A percentile compares a stretch with the other conserved stretches of the same genome.
Evolutionary conservation across 2,329 filamentous ascomycete genomes (phyloP).

Genomic region (Diplodia sapinea): DNA sequence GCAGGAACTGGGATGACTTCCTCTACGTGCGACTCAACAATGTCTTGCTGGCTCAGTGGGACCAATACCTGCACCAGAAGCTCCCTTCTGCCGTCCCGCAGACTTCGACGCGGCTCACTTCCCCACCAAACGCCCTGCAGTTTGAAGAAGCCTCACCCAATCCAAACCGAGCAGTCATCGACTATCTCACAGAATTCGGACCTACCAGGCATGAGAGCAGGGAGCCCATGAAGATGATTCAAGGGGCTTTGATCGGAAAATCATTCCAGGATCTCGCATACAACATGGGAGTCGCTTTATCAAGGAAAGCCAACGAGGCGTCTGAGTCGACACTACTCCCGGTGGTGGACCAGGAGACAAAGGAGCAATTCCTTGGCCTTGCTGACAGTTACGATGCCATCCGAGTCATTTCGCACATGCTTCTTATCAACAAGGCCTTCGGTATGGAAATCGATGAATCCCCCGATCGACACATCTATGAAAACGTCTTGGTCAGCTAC

Average conservation of each 20-base stretch:
- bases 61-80: slow-evolving; percentile 64
- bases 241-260: slow-evolving; percentile 74
- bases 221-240: slow-evolving; percentile 74
- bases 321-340: slow-evolving; percentile 11
- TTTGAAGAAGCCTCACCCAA: slow-evolving; percentile 63
- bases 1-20: slow-evolving; percentile 81
- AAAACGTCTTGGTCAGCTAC: slow-evolving; percentile 82
- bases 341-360: slow-evolving; percentile 33
- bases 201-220: slow-evolving; percentile 64
- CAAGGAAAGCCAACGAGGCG: slow-evolving; percentile 45
- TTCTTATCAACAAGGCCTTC: slow-evolving; percentile 70
- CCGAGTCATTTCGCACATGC: slow-evolving; percentile 58
- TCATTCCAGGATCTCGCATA: slow-evolving; percentile 55
- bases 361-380: slow-evolving; percentile 42
- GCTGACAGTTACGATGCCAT: slow-evolving; percentile 52
- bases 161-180: slow-evolving; percentile 63
- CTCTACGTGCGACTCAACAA: slow-evolving; percentile 88
- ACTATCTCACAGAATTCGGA: slow-evolving; percentile 62
- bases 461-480: slow-evolving; percentile 58
- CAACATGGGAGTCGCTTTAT: slow-evolving; percentile 52
- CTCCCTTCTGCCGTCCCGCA: slow-evolving; percentile 35
- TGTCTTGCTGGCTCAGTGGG: slow-evolving; percentile 79
- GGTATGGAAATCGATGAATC: slow-evolving; percentile 52
- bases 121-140: slow-evolving; percentile 68
- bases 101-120: slow-evolving; percentile 65